These are phyloP conservation scores for Trypanosoma lewisi DNA, from an alignment of 208 protist species.

Conservation along the genomic window DNA sequence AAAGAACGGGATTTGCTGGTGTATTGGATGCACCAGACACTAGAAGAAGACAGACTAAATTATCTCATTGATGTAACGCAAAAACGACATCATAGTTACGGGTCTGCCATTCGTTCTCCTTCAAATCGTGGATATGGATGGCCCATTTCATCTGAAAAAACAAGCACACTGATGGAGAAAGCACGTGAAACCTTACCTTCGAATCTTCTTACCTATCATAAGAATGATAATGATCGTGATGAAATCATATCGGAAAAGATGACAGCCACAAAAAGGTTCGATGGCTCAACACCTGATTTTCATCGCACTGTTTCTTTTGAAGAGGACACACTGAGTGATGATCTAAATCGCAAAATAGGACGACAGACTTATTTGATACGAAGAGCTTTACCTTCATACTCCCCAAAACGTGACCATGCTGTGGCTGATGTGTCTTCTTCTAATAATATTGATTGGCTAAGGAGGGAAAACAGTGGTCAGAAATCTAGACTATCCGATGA, in stretches of 20 bases:
- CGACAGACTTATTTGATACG: slow-evolving; percentile 20
- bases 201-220: background rate
- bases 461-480: background rate
- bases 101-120: slow-evolving; percentile 1
- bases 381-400: slow-evolving; percentile 16
- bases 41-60: slow-evolving; percentile 33
- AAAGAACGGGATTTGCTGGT: slow-evolving; percentile 41
- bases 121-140: background rate
- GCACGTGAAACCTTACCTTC: slow-evolving; percentile 2
- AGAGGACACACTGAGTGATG: slow-evolving; percentile 13
- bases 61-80: slow-evolving; percentile 21
- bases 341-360: slow-evolving; percentile 20
- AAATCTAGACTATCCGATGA: background rate
- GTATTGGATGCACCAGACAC: slow-evolving; percentile 40
- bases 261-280: background rate
- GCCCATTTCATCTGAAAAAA: background rate
- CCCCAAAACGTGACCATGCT: slow-evolving; percentile 6
- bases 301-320: background rate
- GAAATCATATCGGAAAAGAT: background rate
- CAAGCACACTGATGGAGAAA: background rate
- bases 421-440: background rate
- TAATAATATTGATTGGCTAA: background rate
- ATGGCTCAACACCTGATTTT: background rate
- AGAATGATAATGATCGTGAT: background rate
- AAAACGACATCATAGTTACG: slow-evolving; percentile 1